A percentile compares a stretch with the other conserved stretches of the same genome.
phyloP scores from a whole-genome alignment of 2,329 filamentous ascomycete genomes.

The Xylaria sp. region DNA sequence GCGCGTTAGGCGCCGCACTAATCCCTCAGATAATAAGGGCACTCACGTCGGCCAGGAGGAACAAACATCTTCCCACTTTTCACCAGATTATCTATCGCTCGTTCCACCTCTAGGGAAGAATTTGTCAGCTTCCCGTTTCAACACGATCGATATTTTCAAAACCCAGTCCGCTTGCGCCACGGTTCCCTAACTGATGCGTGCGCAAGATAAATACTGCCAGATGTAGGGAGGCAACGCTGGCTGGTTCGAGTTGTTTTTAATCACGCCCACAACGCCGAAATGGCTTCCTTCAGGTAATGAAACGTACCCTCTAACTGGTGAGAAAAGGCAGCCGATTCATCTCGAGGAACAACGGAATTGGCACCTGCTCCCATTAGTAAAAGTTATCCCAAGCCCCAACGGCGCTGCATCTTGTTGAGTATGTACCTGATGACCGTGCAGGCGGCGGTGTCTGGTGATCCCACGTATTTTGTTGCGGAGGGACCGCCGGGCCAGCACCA shows the following conservation, averaged over 20 bases:
- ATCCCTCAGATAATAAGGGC: constrained; percentile 52
- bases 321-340: constrained; percentile 82
- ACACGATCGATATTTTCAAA: neutral
- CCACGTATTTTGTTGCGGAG: constrained; percentile 70
- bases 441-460: constrained; percentile 77
- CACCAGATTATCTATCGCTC: constrained; percentile 92
- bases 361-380: constrained; percentile 65
- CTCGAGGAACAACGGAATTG: constrained; percentile 77
- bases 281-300: constrained; percentile 18
- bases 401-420: neutral
- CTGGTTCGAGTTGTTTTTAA: too few relatives aligned
- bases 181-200: constrained; percentile 1
- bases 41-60: constrained; percentile 81
- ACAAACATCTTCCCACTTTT: constrained; percentile 96
- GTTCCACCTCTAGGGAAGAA: constrained; percentile 81
- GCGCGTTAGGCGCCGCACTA: constrained; percentile 18
- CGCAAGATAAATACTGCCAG: too few relatives aligned
- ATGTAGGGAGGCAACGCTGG: too few relatives aligned
- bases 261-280: neutral
- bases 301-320: constrained; percentile 90
- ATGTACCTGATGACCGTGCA: constrained; percentile 69
- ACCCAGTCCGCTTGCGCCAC: constrained; percentile 2
- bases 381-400: constrained; percentile 4
- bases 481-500: constrained; percentile 54
- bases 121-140: constrained; percentile 44